Percentiles rank a stretch among this genome's conserved stretches.
phyloP scores from a whole-genome alignment of 495 filamentous ascomycete genomes.

The Penicillium canescens region DNA sequence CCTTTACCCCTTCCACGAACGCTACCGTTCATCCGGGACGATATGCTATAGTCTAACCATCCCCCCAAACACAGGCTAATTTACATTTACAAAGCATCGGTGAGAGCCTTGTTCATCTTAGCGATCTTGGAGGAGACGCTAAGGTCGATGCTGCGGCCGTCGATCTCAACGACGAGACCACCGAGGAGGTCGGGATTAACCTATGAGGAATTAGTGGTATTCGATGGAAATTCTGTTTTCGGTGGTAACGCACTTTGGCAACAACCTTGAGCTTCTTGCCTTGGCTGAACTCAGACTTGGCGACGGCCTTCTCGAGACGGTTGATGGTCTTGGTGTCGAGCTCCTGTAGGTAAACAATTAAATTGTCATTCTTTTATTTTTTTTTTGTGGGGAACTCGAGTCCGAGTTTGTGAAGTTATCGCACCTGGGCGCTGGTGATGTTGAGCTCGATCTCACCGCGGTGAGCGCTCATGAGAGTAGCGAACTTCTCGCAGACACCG shows the following conservation, averaged over 20 bases:
- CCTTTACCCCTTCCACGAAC: slow-evolving; percentile 22
- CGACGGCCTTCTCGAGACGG: slow-evolving; percentile 82
- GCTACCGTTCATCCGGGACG: slow-evolving; percentile 34
- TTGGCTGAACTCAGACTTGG: slow-evolving; percentile 85
- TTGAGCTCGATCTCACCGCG: slow-evolving; percentile 90
- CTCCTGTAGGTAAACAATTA: slow-evolving; percentile 52
- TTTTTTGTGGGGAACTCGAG: neutral
- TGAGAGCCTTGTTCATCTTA: slow-evolving; percentile 99
- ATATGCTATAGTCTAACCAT: slow-evolving; percentile 26
- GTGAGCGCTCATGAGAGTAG: slow-evolving; percentile 79
- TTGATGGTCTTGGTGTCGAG: slow-evolving; percentile 82
- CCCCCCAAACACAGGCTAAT: slow-evolving; percentile 28
- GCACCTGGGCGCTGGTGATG: slow-evolving; percentile 86
- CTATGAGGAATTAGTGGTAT: slow-evolving; percentile 37
- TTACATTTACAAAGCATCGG: slow-evolving; percentile 84
- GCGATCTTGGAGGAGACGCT: slow-evolving; percentile 92
- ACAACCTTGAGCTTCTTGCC: slow-evolving; percentile 98
- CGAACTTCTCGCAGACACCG: slow-evolving; percentile 85
- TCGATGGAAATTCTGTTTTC: too few species aligned
- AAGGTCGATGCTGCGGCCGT: slow-evolving; percentile 96
- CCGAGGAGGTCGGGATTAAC: slow-evolving; percentile 93
- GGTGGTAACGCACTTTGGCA: slow-evolving; percentile 64
- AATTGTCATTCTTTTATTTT: slow-evolving; percentile 10
- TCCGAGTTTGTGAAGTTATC: slow-evolving; percentile 12
- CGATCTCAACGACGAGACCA: slow-evolving; percentile 93